A percentile compares a stretch with the other conserved stretches of the same genome.
phyloP scores from a whole-genome alignment of 352 stramenopile genomes.

The Aphanomyces invadans region DNA sequence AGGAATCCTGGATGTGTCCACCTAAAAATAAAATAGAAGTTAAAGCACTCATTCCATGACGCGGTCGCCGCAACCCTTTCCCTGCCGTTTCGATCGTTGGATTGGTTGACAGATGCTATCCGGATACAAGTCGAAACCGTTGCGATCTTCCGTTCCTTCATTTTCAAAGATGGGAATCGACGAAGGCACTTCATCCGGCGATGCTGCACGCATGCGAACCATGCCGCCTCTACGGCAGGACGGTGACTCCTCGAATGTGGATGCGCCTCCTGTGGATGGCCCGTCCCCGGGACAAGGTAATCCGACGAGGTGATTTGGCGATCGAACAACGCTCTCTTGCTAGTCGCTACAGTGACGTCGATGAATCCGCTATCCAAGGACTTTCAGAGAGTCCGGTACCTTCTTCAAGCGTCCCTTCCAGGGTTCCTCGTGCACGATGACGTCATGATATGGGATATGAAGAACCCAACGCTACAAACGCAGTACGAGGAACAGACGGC shows the following conservation, averaged over 20 bases:
- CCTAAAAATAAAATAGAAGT: too few relatives aligned
- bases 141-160: neutral
- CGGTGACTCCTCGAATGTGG: neutral
- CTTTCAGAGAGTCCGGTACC: slow-evolving; percentile 52
- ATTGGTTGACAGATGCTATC: too few relatives aligned
- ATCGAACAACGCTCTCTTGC: neutral
- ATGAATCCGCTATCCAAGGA: slow-evolving; percentile 35
- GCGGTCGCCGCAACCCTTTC: too few relatives aligned
- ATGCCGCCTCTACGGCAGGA: neutral
- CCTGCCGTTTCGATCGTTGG: too few relatives aligned
- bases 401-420: slow-evolving; percentile 49
- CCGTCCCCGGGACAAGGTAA: neutral
- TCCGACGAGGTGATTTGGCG: neutral
- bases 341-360: slow-evolving; percentile 22
- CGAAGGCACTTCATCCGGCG: neutral
- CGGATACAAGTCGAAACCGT: too few relatives aligned
- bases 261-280: neutral
- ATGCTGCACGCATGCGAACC: neutral
- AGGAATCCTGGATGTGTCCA: too few relatives aligned
- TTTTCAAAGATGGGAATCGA: neutral
- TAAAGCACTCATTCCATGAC: too few relatives aligned
- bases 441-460: slow-evolving; percentile 66
- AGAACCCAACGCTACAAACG: slow-evolving; percentile 41
- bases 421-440: slow-evolving; percentile 47
- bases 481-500: slow-evolving; percentile 48